A percentile compares a stretch with the other conserved stretches of the same genome.
Evolutionary conservation across 345 rosid species (phyloP).

Genomic region (Chamaenerion angustifolium): DNA sequence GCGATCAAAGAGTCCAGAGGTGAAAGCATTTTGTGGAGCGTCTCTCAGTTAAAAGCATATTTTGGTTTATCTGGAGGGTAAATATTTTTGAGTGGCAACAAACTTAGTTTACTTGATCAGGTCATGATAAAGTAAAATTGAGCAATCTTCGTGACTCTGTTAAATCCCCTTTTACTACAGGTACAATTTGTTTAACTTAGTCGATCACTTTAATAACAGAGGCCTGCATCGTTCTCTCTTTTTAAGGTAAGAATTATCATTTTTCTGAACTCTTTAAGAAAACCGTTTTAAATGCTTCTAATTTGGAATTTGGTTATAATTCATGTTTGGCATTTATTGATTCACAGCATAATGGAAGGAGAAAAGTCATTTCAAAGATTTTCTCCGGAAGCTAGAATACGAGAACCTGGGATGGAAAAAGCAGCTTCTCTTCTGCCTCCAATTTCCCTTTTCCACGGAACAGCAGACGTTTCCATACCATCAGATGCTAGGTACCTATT

Average conservation of each 20-base stretch:
- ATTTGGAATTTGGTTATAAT: too few species aligned
- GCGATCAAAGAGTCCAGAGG: conserved; percentile 61
- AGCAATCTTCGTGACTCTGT: neutral
- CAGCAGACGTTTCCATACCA: conserved; percentile 75
- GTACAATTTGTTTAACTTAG: conserved; percentile 72
- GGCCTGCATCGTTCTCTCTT: conserved; percentile 82
- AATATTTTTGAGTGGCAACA: conserved; percentile 2
- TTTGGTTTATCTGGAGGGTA: conserved; percentile 98
- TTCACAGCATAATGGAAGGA: conserved; percentile 88
- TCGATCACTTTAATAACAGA: conserved; percentile 66
- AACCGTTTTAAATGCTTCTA: too few species aligned
- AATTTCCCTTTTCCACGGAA: conserved; percentile 75
- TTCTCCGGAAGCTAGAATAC: conserved; percentile 68
- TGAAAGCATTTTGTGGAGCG: conserved; percentile 60
- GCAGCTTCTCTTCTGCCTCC: conserved; percentile 61
- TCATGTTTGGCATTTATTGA: too few species aligned
- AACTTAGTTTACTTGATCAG: neutral
- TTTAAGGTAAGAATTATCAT: conserved; percentile 32
- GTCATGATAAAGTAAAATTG: neutral
- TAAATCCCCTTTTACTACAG: conserved; percentile 19
- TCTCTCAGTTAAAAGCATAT: conserved; percentile 66
- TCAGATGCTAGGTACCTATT: conserved; percentile 46
- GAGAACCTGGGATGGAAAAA: conserved; percentile 35
- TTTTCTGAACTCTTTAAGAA: too few species aligned
- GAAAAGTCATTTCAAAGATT: conserved; percentile 58